Conservation (phyloP, 179 eudicot genomes). For the Camellia oleifera region DNA sequence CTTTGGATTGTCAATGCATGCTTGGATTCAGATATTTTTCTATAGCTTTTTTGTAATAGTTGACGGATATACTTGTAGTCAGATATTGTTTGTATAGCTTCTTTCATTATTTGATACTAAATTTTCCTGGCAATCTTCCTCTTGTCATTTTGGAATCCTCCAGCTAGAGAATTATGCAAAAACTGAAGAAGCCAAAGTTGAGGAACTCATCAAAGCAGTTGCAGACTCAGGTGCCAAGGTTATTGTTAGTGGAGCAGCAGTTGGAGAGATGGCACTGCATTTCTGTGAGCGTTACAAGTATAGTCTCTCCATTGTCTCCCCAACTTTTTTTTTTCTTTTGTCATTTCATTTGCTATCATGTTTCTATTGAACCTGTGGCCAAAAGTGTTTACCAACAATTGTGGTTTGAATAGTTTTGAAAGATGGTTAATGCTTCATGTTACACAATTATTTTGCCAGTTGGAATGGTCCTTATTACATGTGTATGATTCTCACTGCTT, state of each 20-base stretch:
- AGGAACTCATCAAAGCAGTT: slow-evolving; percentile 94
- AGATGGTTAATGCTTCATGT: too few relatives aligned
- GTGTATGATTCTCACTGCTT: too few relatives aligned
- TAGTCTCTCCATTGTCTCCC: background rate
- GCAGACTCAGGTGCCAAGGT: slow-evolving; percentile 98
- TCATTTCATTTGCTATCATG: background rate
- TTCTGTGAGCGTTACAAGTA: slow-evolving; percentile 98
- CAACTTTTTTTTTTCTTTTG: background rate
- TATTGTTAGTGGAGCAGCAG: slow-evolving; percentile 89
- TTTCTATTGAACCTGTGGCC: too few relatives aligned
- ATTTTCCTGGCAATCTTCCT: background rate
- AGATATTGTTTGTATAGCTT: too few relatives aligned
- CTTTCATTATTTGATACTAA: background rate
- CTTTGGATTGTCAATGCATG: too few relatives aligned
- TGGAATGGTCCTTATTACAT: too few relatives aligned
- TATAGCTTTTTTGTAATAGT: too few relatives aligned
- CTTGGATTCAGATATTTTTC: too few relatives aligned
- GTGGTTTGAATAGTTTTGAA: too few relatives aligned
- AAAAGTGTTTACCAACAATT: too few relatives aligned
- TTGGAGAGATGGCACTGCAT: slow-evolving; percentile 98
- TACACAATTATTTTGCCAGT: too few relatives aligned
- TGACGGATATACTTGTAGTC: too few relatives aligned
- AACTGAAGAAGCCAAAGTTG: slow-evolving; percentile 96
- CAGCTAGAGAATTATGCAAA: slow-evolving; percentile 95
- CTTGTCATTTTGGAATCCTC: slow-evolving; percentile 5